Conservation (phyloP, 2,329 filamentous ascomycete genomes). For the Celoporthe dispersa region DNA sequence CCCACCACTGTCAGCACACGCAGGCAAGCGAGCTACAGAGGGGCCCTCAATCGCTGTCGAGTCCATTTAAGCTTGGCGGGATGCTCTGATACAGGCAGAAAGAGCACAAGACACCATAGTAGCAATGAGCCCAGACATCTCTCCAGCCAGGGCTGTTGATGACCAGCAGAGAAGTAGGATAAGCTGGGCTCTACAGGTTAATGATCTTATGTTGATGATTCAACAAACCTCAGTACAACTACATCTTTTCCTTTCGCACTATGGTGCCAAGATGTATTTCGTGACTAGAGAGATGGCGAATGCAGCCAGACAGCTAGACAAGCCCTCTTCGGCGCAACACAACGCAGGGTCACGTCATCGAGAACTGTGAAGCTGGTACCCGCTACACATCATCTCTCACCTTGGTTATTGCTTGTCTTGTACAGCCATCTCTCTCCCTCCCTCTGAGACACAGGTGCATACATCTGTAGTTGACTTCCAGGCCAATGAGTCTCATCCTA, state of each 20-base stretch:
- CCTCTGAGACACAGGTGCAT: not conserved
- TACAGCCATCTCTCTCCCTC: not conserved
- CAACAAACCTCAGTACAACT: not conserved
- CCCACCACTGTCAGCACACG: not conserved
- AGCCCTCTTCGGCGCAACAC: not conserved
- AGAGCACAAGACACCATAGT: not conserved
- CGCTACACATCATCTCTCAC: not conserved
- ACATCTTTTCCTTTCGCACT: not conserved
- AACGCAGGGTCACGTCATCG: conserved; percentile 13
- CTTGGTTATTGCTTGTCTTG: not conserved
- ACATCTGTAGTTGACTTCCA: not conserved
- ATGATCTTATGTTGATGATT: not conserved
- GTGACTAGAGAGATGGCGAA: not conserved
- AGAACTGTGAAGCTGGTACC: not conserved
- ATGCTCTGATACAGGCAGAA: not conserved
- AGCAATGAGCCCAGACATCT: not conserved
- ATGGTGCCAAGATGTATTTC: not conserved
- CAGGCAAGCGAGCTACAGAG: not conserved
- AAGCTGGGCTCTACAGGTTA: not conserved
- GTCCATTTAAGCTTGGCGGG: not conserved
- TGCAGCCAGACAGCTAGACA: not conserved
- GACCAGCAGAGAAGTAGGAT: not conserved
- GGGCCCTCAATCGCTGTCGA: not conserved
- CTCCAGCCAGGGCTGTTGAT: not conserved
- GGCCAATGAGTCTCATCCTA: not conserved